phyloP scores from a whole-genome alignment of 805 yeast genomes.

The Candida loeiensis region DNA sequence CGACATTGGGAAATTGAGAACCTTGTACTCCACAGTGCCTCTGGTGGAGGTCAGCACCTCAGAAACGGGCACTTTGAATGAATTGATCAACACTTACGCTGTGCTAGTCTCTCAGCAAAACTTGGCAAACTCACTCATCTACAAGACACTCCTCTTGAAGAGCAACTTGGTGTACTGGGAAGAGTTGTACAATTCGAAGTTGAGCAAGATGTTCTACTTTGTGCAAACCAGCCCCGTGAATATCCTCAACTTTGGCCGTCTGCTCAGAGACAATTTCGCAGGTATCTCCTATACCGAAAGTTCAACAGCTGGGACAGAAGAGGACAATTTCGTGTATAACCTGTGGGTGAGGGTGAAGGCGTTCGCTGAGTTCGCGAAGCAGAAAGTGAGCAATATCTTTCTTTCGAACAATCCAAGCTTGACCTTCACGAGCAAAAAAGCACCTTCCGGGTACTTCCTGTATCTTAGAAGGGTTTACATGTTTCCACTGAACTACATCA shows the following conservation, averaged over 20 bases:
- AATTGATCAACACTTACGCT: constrained; percentile 22
- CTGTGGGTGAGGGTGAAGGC: constrained; percentile 12
- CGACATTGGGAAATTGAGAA: constrained; percentile 6
- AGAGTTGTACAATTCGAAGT: constrained; percentile 21
- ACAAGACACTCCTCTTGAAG: constrained; percentile 31
- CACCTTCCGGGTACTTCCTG: constrained; percentile 1
- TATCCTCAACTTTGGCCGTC: constrained; percentile 15
- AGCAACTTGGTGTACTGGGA: constrained; percentile 36
- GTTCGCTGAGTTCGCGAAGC: constrained; percentile 3
- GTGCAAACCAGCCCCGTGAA: constrained; percentile 34
- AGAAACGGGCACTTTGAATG: constrained; percentile 8
- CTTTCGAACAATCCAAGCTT: constrained; percentile 4
- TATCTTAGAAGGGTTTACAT: constrained; percentile 2
- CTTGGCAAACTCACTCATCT: constrained; percentile 32
- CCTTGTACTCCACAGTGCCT: constrained; percentile 1
- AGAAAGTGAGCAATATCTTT: neutral
- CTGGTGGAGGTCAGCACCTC: neutral
- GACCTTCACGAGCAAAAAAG: constrained; percentile 6
- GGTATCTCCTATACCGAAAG: constrained; percentile 3
- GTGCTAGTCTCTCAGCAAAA: constrained; percentile 22
- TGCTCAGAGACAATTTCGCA: constrained; percentile 9
- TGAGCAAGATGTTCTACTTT: constrained; percentile 28
- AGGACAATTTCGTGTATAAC: constrained; percentile 16
- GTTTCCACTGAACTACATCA: constrained; percentile 17
- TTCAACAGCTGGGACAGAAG: constrained; percentile 13